Evolutionary conservation across 768 basidiomycete genomes (phyloP).

Genomic region (Clavaria fumosa): DNA sequence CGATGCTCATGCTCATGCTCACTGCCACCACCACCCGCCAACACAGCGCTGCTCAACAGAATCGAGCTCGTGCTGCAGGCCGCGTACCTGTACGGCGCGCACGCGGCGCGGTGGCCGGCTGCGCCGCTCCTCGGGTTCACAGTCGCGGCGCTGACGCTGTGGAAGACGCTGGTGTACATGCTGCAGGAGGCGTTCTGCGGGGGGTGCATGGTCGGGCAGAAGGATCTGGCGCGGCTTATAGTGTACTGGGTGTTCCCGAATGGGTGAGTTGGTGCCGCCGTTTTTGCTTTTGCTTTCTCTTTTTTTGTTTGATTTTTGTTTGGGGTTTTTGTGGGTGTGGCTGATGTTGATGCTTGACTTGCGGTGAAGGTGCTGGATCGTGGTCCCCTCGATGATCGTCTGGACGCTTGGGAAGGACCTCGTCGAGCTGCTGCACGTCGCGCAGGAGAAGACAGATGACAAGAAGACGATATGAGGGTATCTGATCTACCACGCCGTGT

Average conservation of each 20-base stretch:
- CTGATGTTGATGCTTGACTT: not conserved
- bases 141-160: constrained; percentile 60
- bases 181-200: constrained; percentile 66
- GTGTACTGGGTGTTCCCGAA: constrained; percentile 65
- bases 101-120: constrained; percentile 41
- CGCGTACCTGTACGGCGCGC: constrained; percentile 59
- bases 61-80: constrained; percentile 67
- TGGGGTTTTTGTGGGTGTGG: not conserved
- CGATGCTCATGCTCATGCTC: not conserved
- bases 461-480: not conserved
- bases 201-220: constrained; percentile 65
- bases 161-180: constrained; percentile 78
- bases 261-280: constrained; percentile 33
- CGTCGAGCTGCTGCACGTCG: constrained; percentile 23
- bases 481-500: too few relatives aligned
- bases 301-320: not conserved
- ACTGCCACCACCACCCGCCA: not conserved
- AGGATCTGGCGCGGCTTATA: constrained; percentile 33
- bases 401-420: constrained; percentile 51
- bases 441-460: constrained; percentile 2
- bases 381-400: constrained; percentile 50
- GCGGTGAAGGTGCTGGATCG: constrained; percentile 59
- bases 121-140: constrained; percentile 67
- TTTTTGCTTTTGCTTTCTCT: not conserved
- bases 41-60: constrained; percentile 58